phyloP scores from a whole-genome alignment of 805 yeast species.

The Schizosaccharomyces japonicus region DNA sequence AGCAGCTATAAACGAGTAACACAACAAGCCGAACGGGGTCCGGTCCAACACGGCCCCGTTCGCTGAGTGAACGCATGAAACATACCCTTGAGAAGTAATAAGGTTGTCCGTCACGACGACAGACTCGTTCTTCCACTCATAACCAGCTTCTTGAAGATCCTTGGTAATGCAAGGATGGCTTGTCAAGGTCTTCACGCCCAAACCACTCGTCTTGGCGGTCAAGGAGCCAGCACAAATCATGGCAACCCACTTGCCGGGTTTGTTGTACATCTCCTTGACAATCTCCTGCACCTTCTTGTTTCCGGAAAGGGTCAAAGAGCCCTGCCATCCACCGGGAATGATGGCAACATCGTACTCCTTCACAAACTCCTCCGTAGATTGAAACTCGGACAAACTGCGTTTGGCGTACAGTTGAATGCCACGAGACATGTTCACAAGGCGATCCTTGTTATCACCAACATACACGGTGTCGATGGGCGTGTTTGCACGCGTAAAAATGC shows the following conservation, averaged over 20 bases:
- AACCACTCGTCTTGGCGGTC: background rate
- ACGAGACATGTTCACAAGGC: slow-evolving; percentile 3
- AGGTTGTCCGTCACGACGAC: background rate
- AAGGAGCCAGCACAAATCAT: slow-evolving; percentile 4
- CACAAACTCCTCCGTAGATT: background rate
- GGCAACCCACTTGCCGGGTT: background rate
- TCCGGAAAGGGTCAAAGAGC: slow-evolving; percentile 3
- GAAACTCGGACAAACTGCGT: background rate
- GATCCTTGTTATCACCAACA: background rate
- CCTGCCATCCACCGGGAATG: slow-evolving; percentile 4
- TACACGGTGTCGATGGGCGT: slow-evolving; percentile 1
- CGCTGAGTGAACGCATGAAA: background rate
- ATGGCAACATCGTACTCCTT: slow-evolving; percentile 1
- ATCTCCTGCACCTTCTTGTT: background rate
- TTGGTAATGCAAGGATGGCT: slow-evolving; percentile 2
- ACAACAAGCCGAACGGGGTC: background rate
- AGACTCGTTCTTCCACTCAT: background rate
- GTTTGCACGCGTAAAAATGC: slow-evolving; percentile 2
- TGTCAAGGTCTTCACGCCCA: background rate
- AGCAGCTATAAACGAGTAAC: background rate
- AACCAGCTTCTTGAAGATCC: background rate
- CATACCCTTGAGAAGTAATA: background rate
- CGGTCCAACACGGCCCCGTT: background rate
- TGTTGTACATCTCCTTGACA: background rate
- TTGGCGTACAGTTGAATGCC: background rate